Evolutionary conservation across 352 stramenopile species (phyloP).

Genomic region (Plasmopara viticola): DNA sequence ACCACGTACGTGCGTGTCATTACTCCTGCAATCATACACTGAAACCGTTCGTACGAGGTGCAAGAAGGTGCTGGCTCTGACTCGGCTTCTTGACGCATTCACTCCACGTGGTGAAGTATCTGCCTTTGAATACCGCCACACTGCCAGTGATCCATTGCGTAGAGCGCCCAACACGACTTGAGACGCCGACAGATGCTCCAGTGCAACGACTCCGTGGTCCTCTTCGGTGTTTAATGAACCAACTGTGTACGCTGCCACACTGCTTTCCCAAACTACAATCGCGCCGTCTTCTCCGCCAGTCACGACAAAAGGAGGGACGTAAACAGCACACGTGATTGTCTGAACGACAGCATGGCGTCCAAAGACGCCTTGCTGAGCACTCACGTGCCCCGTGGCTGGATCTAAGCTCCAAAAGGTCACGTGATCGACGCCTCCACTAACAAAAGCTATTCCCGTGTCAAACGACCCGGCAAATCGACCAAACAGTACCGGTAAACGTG

Average conservation of each 20-base stretch:
- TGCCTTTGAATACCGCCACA: constrained; percentile 28
- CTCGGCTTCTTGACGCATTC: constrained; percentile 8
- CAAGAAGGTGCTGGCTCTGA: constrained; percentile 30
- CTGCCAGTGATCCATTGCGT: constrained; percentile 24
- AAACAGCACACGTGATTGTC: constrained; percentile 37
- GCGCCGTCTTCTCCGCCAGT: constrained; percentile 44
- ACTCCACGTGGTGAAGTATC: constrained; percentile 4
- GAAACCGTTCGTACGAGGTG: constrained; percentile 20
- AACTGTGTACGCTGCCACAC: constrained; percentile 40
- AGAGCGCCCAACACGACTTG: constrained; percentile 40
- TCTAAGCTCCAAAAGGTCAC: constrained; percentile 60
- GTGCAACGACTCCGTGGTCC: constrained; percentile 25
- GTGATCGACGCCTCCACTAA: constrained; percentile 66
- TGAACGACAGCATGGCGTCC: constrained; percentile 52
- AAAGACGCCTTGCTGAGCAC: constrained; percentile 55
- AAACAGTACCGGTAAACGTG: constrained; percentile 48
- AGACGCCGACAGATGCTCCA: constrained; percentile 29
- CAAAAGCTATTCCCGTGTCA: constrained; percentile 26
- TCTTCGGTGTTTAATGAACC: constrained; percentile 6
- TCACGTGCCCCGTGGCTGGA: constrained; percentile 37
- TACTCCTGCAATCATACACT: constrained; percentile 8
- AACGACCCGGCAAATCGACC: constrained; percentile 32
- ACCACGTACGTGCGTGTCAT: constrained; percentile 12
- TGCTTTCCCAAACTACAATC: constrained; percentile 53
- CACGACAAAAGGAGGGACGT: constrained; percentile 40